Percentiles rank a stretch among this genome's conserved stretches.
These are phyloP conservation scores for Russula dissimulans DNA, from an alignment of 768 basidiomycete species.

Conservation along the genomic window DNA sequence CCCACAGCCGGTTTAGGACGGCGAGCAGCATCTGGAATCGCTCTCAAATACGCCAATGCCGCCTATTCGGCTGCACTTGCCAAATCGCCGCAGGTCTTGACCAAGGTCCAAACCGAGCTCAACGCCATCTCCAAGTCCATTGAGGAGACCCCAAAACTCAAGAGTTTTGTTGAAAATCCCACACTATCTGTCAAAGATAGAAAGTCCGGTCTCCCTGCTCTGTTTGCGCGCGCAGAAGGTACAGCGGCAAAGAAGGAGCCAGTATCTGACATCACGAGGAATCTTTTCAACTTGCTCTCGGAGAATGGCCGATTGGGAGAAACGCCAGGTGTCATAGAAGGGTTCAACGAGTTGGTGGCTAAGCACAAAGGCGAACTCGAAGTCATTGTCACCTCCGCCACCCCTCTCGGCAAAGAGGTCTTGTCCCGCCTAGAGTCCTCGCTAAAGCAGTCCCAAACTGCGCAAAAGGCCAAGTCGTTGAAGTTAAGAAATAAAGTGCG, in stretches of 20 bases:
- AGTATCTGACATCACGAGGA: slow-evolving; percentile 83
- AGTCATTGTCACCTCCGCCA: slow-evolving; percentile 83
- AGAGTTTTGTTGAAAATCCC: slow-evolving; percentile 77
- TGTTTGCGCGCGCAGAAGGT: slow-evolving; percentile 62
- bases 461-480: slow-evolving; percentile 77
- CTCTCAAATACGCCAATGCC: slow-evolving; percentile 78
- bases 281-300: slow-evolving; percentile 80
- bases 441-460: slow-evolving; percentile 80
- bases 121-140: slow-evolving; percentile 59
- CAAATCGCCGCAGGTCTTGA: slow-evolving; percentile 76
- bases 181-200: slow-evolving; percentile 81
- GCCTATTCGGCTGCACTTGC: slow-evolving; percentile 72
- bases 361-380: slow-evolving; percentile 90
- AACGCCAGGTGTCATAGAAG: slow-evolving; percentile 78
- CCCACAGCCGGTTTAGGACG: slow-evolving; percentile 44
- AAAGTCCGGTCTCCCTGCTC: slow-evolving; percentile 48
- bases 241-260: slow-evolving; percentile 57
- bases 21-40: slow-evolving; percentile 69
- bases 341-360: slow-evolving; percentile 82
- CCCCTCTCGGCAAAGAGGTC: slow-evolving; percentile 68
- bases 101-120: slow-evolving; percentile 81
- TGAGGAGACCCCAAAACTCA: slow-evolving; percentile 53
- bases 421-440: slow-evolving; percentile 72
- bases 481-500: slow-evolving; percentile 88
- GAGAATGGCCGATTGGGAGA: slow-evolving; percentile 89